Evolutionary conservation across 2,329 filamentous ascomycete genomes (phyloP).

Genomic region (Fusarium haematococcum): DNA sequence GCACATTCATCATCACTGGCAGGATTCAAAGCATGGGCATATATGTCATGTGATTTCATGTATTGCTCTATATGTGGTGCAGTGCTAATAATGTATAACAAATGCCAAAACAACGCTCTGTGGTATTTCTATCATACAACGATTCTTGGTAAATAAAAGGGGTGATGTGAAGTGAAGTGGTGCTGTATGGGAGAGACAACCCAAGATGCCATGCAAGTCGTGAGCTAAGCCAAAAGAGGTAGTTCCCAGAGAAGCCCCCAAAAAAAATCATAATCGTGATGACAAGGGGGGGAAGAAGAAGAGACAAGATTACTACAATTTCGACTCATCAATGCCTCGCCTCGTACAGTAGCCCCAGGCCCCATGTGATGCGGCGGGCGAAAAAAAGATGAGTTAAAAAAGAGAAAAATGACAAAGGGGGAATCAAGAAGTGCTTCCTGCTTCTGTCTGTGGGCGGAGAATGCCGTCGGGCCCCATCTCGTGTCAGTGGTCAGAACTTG

Average conservation of each 20-base stretch:
- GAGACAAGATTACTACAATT: constrained; percentile 8
- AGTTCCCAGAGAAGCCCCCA: neutral
- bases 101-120: constrained; percentile 26
- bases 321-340: constrained; percentile 1
- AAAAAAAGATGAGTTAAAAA: neutral
- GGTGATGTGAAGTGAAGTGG: neutral
- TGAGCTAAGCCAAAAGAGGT: neutral
- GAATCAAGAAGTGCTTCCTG: neutral
- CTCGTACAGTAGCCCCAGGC: neutral
- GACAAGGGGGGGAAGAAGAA: neutral
- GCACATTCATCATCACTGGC: neutral
- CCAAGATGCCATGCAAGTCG: neutral
- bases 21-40: neutral
- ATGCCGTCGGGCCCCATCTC: neutral
- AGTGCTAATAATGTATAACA: constrained; percentile 5
- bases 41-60: constrained; percentile 5
- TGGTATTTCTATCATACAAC: constrained; percentile 39
- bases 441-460: neutral
- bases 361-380: neutral
- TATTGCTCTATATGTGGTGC: constrained; percentile 32
- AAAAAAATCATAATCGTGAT: constrained; percentile 12
- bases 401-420: neutral
- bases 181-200: neutral
- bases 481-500: constrained; percentile 1
- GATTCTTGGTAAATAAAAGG: constrained; percentile 8